A percentile compares a stretch with the other conserved stretches of the same genome.
phyloP scores from a whole-genome alignment of 345 rosid species.

The Arabis alpina region DNA sequence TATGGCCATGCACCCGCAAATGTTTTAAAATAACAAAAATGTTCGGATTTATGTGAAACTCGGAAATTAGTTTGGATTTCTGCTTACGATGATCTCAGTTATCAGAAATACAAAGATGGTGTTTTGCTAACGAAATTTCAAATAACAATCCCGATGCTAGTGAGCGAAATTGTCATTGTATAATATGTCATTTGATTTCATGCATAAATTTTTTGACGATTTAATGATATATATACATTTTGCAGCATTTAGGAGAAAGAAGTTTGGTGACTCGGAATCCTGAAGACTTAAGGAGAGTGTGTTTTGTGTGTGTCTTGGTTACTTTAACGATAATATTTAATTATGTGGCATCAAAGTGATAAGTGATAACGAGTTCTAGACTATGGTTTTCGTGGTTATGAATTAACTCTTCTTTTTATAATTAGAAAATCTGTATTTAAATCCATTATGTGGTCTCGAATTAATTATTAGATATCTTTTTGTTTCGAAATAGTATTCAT shows the following conservation, averaged over 20 bases:
- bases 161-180: neutral
- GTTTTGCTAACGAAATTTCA: too few species aligned
- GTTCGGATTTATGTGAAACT: too few species aligned
- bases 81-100: too few species aligned
- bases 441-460: too few species aligned
- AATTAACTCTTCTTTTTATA: slow-evolving; percentile 7
- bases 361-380: slow-evolving; percentile 5
- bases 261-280: slow-evolving; percentile 17
- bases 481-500: slow-evolving; percentile 2
- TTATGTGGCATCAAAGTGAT: slow-evolving; percentile 18
- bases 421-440: neutral
- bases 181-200: neutral
- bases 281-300: neutral
- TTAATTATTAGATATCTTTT: neutral
- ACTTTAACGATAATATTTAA: slow-evolving; percentile 9
- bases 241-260: neutral
- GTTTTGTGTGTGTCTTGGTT: slow-evolving; percentile 29
- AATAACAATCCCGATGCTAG: neutral
- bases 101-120: too few species aligned
- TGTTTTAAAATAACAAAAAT: too few species aligned
- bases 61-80: too few species aligned
- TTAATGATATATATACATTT: neutral
- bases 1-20: too few species aligned
- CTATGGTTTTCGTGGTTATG: slow-evolving; percentile 19
- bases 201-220: neutral